Percentiles rank a stretch among this genome's conserved stretches.
Evolutionary conservation across 2,329 filamentous ascomycete species (phyloP).

Genomic region (Massarina eburnea): DNA sequence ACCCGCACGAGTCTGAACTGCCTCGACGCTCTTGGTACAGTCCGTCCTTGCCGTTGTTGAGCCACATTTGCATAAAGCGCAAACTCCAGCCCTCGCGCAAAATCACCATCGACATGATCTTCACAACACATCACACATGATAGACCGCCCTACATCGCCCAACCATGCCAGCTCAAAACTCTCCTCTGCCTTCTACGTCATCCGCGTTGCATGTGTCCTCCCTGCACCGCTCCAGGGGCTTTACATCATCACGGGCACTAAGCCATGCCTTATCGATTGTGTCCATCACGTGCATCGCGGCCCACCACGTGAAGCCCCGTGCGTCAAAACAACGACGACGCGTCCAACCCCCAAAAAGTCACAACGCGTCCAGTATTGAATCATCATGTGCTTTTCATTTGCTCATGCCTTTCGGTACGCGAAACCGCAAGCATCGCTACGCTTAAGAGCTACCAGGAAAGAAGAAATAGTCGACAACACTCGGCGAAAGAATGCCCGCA

Average conservation of each 20-base stretch:
- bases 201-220: not conserved
- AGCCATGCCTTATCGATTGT: constrained; percentile 1
- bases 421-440: not conserved
- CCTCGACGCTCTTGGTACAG: too few species aligned
- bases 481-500: not conserved
- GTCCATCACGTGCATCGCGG: constrained; percentile 2
- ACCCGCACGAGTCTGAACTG: too few species aligned
- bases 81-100: too few species aligned
- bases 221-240: not conserved
- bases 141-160: too few species aligned
- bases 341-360: not conserved
- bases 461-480: not conserved
- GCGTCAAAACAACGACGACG: constrained; percentile 3
- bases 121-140: too few species aligned
- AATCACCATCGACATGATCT: too few species aligned
- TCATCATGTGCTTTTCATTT: constrained; percentile 14
- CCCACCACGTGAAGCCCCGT: constrained; percentile 1
- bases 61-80: too few species aligned
- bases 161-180: too few species aligned
- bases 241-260: not conserved
- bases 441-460: not conserved
- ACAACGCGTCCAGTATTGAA: constrained; percentile 4
- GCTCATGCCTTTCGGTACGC: constrained; percentile 3
- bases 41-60: too few species aligned
- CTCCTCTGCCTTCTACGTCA: too few species aligned